phyloP scores from a whole-genome alignment of 768 basidiomycete species.

The Boletellus sp. region DNA sequence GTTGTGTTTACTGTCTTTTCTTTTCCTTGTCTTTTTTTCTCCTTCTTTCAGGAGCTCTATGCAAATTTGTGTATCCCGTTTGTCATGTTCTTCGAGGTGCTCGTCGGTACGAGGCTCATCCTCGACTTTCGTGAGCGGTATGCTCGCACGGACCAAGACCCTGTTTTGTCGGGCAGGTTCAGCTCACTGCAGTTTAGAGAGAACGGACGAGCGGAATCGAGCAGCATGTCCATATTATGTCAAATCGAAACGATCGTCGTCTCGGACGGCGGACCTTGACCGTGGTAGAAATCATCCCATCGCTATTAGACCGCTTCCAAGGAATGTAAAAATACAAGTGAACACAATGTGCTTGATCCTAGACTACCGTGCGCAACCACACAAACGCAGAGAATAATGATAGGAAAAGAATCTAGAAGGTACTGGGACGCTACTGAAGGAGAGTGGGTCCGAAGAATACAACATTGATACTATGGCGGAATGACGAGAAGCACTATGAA shows the following conservation, averaged over 20 bases:
- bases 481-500: constrained; percentile 3
- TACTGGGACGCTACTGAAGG: constrained; percentile 1
- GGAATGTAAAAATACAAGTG: constrained; percentile 19
- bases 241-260: constrained; percentile 19
- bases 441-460: constrained; percentile 5
- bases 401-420: constrained; percentile 5
- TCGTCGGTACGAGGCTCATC: constrained; percentile 31
- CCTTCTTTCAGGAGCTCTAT: constrained; percentile 16
- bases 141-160: constrained; percentile 9
- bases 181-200: constrained; percentile 19
- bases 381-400: constrained; percentile 9
- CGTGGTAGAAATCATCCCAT: neutral
- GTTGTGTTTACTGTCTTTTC: neutral
- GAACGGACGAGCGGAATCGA: neutral
- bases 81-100: constrained; percentile 30
- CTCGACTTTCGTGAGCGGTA: constrained; percentile 32
- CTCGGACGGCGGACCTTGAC: constrained; percentile 1
- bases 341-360: neutral
- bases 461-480: constrained; percentile 5
- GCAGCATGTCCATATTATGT: constrained; percentile 7
- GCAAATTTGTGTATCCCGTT: constrained; percentile 31
- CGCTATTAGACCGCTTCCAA: constrained; percentile 6
- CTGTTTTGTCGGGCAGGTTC: constrained; percentile 1
- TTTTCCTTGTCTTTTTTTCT: too few relatives aligned
- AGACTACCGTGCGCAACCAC: constrained; percentile 8